These are phyloP conservation scores for Yarrowia osloensis DNA, from an alignment of 805 yeast species.

Conservation along the genomic window DNA sequence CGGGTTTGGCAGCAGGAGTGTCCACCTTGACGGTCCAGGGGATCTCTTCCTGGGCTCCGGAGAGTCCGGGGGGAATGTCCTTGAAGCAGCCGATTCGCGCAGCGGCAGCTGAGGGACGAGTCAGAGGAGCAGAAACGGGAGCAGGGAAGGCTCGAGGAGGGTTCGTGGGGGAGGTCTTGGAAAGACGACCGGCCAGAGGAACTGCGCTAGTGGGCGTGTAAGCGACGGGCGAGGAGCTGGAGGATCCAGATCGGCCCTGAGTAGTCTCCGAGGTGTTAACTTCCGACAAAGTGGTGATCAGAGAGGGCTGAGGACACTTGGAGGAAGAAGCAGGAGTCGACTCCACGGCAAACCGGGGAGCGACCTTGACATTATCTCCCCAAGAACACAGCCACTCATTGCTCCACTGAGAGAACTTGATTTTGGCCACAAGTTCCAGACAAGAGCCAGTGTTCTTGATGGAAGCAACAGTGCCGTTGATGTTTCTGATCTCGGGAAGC, in stretches of 20 bases:
- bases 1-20: slow-evolving; percentile 4
- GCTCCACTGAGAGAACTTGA: slow-evolving; percentile 25
- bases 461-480: background rate
- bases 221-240: background rate
- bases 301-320: background rate
- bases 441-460: background rate
- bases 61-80: slow-evolving; percentile 17
- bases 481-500: slow-evolving; percentile 5
- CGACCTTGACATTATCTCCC: slow-evolving; percentile 1
- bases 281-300: background rate
- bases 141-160: background rate
- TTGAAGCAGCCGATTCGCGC: slow-evolving; percentile 18
- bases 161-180: slow-evolving; percentile 3
- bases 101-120: background rate
- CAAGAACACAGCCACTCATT: slow-evolving; percentile 24
- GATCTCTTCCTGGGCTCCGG: slow-evolving; percentile 21
- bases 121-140: background rate
- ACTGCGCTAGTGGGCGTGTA: background rate
- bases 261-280: too few relatives aligned
- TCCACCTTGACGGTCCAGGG: slow-evolving; percentile 21
- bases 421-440: background rate
- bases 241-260: too few relatives aligned
- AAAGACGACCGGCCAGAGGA: background rate
- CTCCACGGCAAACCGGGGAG: background rate
- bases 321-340: background rate